phyloP scores from a whole-genome alignment of 495 filamentous ascomycete species.

The Hypomontagnella submonticulosa region DNA sequence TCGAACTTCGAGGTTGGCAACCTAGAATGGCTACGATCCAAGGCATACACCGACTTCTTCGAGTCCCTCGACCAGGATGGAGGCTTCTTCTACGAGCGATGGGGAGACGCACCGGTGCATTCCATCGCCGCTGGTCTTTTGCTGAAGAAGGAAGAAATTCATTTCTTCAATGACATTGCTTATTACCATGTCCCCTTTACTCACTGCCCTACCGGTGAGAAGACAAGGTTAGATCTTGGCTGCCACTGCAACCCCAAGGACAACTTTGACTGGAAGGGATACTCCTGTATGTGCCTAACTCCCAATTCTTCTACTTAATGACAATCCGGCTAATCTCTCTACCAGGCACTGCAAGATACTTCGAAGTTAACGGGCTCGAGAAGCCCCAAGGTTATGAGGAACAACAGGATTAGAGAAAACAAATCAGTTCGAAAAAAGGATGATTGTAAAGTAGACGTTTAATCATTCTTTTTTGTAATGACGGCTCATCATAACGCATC shows the following conservation, averaged over 20 bases:
- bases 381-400: slow-evolving; percentile 86
- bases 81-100: slow-evolving; percentile 93
- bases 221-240: slow-evolving; percentile 79
- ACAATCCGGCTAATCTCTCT: slow-evolving; percentile 23
- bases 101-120: slow-evolving; percentile 92
- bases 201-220: slow-evolving; percentile 91
- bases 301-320: not conserved
- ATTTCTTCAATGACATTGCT: slow-evolving; percentile 98
- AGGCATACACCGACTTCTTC: slow-evolving; percentile 84
- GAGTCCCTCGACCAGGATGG: slow-evolving; percentile 80
- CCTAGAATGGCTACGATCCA: slow-evolving; percentile 83
- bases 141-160: slow-evolving; percentile 90
- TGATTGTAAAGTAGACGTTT: slow-evolving; percentile 39
- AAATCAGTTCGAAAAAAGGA: slow-evolving; percentile 14
- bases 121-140: slow-evolving; percentile 91
- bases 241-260: slow-evolving; percentile 95
- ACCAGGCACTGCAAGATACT: slow-evolving; percentile 81
- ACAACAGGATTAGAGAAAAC: slow-evolving; percentile 64
- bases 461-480: slow-evolving; percentile 39
- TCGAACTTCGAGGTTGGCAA: slow-evolving; percentile 93
- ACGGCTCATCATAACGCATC: slow-evolving; percentile 45
- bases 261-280: slow-evolving; percentile 99
- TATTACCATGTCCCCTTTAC: slow-evolving; percentile 99
- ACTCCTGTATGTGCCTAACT: slow-evolving; percentile 76
- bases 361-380: slow-evolving; percentile 78